Evolutionary conservation across 129 eudicot species (phyloP), one percentile per base, ranked within the genome.

Genomic region (sunflower (Helianthus annuus)): DNA sequence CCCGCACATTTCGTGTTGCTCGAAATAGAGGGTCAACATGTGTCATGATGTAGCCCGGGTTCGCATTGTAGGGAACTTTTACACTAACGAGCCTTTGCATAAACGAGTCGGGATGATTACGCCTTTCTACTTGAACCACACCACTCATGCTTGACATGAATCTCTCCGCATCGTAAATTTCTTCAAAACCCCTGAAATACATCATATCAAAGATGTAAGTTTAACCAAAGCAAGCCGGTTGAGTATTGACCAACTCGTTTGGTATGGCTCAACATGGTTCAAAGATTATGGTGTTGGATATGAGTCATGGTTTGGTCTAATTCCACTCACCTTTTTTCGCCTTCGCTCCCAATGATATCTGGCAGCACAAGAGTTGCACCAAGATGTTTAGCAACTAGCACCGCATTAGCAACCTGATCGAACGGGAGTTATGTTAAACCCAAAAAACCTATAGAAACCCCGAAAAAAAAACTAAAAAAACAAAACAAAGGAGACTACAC

Each of bases 321-420:
- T 7, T 46, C 64, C 19, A 65, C 80, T 16, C 52, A 88, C 97
- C 94, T 89, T 69, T 64, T 83, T 56, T 75, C 86, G 14, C 91
- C 91, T 42, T 77, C 76, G 79, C 38, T 78, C 39, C 88, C 95
- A 58, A 76, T 53, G 76, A 91, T 84, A 11, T 87, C 85, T 3
- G 98, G 96, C 16, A 92, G 83, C 70, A 90, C 90, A 15, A 92
- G 91, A 24, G 89, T 83, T 34, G 96, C 98, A 39, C 91, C 91
- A 74, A 92, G 81, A 58, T 77, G 74, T 79, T 78, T 83, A 6
- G 98, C 96, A 11, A 89, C 77, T 10, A 67, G 54, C 39, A 92
- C 82, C 0, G 88, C 98, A 80, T 81, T 85, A 29, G 95, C 89
- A 68, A 92, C 68, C 96, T 92, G 75, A 48, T 66, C 68, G 9